phyloP scores from a whole-genome alignment of 1,284 basidiomycete genomes.

The Apiotrichum porosum region DNA sequence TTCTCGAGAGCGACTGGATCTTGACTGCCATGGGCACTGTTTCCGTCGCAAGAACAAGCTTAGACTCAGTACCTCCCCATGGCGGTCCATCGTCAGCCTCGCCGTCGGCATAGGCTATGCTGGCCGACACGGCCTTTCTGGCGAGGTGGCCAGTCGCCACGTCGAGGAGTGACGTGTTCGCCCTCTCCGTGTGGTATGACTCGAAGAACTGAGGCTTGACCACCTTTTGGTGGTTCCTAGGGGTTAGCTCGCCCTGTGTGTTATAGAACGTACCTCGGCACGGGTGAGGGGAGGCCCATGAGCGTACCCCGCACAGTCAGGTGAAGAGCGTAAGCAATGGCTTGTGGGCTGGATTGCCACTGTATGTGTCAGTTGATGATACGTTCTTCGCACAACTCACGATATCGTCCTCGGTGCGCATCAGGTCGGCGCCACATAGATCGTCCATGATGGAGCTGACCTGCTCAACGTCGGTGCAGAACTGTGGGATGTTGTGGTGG shows the following conservation, averaged over 20 bases:
- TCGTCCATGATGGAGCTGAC: slow-evolving; percentile 67
- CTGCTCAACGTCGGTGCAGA: slow-evolving; percentile 72
- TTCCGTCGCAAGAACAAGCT: slow-evolving; percentile 34
- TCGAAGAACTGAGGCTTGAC: slow-evolving; percentile 54
- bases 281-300: slow-evolving; percentile 79
- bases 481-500: slow-evolving; percentile 87
- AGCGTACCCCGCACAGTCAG: slow-evolving; percentile 70
- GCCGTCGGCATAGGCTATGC: slow-evolving; percentile 12
- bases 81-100: slow-evolving; percentile 13
- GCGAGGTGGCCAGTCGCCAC: slow-evolving; percentile 34
- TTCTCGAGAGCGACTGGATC: slow-evolving; percentile 27
- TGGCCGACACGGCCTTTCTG: slow-evolving; percentile 20
- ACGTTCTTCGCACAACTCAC: too few relatives aligned
- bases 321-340: slow-evolving; percentile 80
- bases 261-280: slow-evolving; percentile 56
- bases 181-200: slow-evolving; percentile 36
- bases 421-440: slow-evolving; percentile 74
- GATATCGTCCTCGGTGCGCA: slow-evolving; percentile 61
- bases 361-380: too few relatives aligned
- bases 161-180: slow-evolving; percentile 39
- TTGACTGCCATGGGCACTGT: slow-evolving; percentile 45
- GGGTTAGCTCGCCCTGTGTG: too few relatives aligned
- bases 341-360: slow-evolving; percentile 60
- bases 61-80: slow-evolving; percentile 36
- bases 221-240: slow-evolving; percentile 72